These are phyloP conservation scores for Candida nanaspora DNA, from an alignment of 805 yeast genomes.

Conservation along the genomic window DNA sequence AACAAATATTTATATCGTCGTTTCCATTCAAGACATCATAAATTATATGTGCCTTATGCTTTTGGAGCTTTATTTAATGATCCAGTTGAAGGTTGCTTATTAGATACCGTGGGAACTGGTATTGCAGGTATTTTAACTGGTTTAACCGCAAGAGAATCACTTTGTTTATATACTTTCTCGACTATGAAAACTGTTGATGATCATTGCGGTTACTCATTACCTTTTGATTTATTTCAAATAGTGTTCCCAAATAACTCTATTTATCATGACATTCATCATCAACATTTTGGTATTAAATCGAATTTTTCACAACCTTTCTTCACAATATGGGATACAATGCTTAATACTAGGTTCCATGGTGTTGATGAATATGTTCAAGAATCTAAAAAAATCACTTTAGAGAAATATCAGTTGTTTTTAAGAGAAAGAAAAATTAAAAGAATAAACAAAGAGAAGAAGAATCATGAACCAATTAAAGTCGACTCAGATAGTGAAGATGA, in stretches of 20 bases:
- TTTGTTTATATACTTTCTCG: slow-evolving; percentile 73
- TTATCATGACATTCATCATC: slow-evolving; percentile 97
- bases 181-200: slow-evolving; percentile 97
- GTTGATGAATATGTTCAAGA: slow-evolving; percentile 56
- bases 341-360: slow-evolving; percentile 65
- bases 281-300: slow-evolving; percentile 87
- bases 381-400: slow-evolving; percentile 62
- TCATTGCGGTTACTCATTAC: slow-evolving; percentile 96
- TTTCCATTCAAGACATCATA: slow-evolving; percentile 92
- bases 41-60: slow-evolving; percentile 93
- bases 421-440: slow-evolving; percentile 25
- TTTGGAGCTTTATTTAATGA: slow-evolving; percentile 94
- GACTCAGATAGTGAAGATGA: slow-evolving; percentile 4
- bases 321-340: slow-evolving; percentile 80
- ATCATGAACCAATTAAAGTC: not conserved
- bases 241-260: slow-evolving; percentile 92
- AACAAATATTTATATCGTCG: slow-evolving; percentile 68
- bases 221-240: slow-evolving; percentile 84
- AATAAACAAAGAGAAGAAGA: not conserved
- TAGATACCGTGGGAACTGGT: slow-evolving; percentile 92
- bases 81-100: slow-evolving; percentile 86
- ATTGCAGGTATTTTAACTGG: slow-evolving; percentile 58
- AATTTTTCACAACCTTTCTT: slow-evolving; percentile 96
- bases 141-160: slow-evolving; percentile 70
- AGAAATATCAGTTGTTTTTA: slow-evolving; percentile 55